Conservation (phyloP, 169 alveolate species). For the Plasmodium yoelii region DNA sequence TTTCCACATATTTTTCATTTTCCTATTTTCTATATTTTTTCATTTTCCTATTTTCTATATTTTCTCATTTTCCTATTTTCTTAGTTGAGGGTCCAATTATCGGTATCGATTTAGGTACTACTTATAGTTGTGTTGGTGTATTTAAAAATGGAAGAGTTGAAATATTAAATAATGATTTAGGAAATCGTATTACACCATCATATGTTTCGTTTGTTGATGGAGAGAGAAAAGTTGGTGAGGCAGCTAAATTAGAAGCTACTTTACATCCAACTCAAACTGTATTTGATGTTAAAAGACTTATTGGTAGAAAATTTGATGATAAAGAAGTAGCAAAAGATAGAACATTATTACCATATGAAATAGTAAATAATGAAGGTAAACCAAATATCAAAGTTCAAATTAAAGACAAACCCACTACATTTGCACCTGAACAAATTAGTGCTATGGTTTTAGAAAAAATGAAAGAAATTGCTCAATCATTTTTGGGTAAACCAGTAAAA, state of each 20-base stretch:
- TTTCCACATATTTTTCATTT: background rate
- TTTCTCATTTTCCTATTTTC: background rate
- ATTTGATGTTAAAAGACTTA: constrained; percentile 98
- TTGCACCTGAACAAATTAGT: constrained; percentile 99
- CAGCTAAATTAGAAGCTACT: constrained; percentile 98
- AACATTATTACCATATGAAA: constrained; percentile 96
- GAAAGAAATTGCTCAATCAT: constrained; percentile 98
- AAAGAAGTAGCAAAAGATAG: constrained; percentile 96
- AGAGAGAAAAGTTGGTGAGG: constrained; percentile 96
- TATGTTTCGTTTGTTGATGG: constrained; percentile 98
- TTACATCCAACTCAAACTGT: constrained; percentile 97
- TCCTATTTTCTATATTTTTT: background rate
- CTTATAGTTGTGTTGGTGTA: constrained; percentile 98
- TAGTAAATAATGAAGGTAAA: constrained; percentile 93
- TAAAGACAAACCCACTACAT: constrained; percentile 92
- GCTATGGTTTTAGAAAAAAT: constrained; percentile 97
- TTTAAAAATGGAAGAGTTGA: constrained; percentile 98
- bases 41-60: background rate
- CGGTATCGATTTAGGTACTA: constrained; percentile 99
- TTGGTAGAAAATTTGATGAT: constrained; percentile 98
- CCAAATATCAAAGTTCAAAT: constrained; percentile 95
- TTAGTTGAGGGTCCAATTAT: constrained; percentile 95
- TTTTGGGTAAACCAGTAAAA: constrained; percentile 95
- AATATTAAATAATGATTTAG: constrained; percentile 94
- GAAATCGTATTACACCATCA: constrained; percentile 98